These are phyloP conservation scores for Scheffersomyces spartinae DNA, from an alignment of 805 yeast genomes.

Conservation along the genomic window DNA sequence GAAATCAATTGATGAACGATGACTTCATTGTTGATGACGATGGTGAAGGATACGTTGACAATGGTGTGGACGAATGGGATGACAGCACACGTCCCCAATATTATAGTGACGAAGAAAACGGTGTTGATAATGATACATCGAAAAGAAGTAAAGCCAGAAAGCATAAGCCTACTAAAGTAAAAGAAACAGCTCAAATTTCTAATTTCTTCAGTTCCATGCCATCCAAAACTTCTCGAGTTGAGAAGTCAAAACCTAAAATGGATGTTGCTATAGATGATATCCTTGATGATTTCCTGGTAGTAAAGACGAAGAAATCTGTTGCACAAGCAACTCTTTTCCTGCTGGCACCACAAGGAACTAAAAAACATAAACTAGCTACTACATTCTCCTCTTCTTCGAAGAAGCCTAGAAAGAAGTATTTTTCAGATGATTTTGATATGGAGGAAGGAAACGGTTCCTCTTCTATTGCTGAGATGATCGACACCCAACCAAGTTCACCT, in stretches of 20 bases:
- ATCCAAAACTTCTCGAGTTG: constrained; percentile 10
- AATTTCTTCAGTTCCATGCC: constrained; percentile 45
- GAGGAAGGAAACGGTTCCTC: too few relatives aligned
- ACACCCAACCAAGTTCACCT: constrained; percentile 19
- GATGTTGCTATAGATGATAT: constrained; percentile 59
- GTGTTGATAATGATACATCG: constrained; percentile 8
- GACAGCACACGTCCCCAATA: constrained; percentile 35
- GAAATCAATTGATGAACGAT: constrained; percentile 73
- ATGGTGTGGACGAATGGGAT: constrained; percentile 89
- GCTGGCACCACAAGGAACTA: too few relatives aligned
- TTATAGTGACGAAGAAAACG: constrained; percentile 21
- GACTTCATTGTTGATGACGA: constrained; percentile 92
- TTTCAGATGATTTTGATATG: too few relatives aligned
- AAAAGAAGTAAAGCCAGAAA: constrained; percentile 17
- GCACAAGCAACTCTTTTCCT: constrained; percentile 5
- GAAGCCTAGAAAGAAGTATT: too few relatives aligned
- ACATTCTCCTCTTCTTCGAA: too few relatives aligned
- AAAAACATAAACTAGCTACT: too few relatives aligned
- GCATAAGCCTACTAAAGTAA: constrained; percentile 24
- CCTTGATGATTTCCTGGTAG: constrained; percentile 42
- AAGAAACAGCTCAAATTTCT: constrained; percentile 37
- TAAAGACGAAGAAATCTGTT: constrained; percentile 7
- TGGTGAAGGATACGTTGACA: constrained; percentile 89
- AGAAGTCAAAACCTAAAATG: constrained; percentile 27
- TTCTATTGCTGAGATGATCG: constrained; percentile 11